Evolutionary conservation across 2,329 filamentous ascomycete genomes (phyloP).

Genomic region (Diplocarpon rosae): DNA sequence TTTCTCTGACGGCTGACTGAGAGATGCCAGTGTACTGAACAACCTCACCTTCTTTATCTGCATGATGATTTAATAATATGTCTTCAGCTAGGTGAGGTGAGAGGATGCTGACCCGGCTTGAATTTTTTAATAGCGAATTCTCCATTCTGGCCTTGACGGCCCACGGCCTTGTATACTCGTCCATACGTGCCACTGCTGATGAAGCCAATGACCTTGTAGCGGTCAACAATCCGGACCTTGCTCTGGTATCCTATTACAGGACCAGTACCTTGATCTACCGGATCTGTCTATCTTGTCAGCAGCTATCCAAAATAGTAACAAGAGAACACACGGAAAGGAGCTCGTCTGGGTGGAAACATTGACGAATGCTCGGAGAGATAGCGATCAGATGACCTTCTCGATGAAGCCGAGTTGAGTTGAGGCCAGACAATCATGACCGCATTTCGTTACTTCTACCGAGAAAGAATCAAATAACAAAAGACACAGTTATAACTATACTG

Average conservation of each 20-base stretch:
- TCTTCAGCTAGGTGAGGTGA: not conserved
- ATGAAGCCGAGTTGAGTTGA: not conserved
- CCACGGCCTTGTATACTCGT: constrained; percentile 88
- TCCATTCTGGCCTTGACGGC: constrained; percentile 59
- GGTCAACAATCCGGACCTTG: constrained; percentile 83
- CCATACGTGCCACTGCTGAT: constrained; percentile 98
- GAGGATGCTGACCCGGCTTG: constrained; percentile 24
- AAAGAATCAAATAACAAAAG: constrained; percentile 12
- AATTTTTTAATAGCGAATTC: constrained; percentile 98
- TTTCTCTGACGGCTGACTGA: constrained; percentile 92
- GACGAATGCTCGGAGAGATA: constrained; percentile 8
- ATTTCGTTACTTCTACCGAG: not conserved
- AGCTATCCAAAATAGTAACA: constrained; percentile 17
- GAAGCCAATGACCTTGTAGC: constrained; percentile 94
- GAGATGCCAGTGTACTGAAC: constrained; percentile 95
- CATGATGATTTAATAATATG: constrained; percentile 1
- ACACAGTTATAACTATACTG: constrained; percentile 5
- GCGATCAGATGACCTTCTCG: constrained; percentile 7
- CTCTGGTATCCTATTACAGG: constrained; percentile 45
- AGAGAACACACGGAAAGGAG: constrained; percentile 24
- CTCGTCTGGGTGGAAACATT: constrained; percentile 24
- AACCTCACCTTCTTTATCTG: constrained; percentile 89
- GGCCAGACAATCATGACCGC: not conserved
- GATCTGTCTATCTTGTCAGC: constrained; percentile 37
- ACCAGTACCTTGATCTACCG: constrained; percentile 38